Conservation (phyloP, 108 stramenopile genomes). For the Pseudonitzschia pungens region DNA sequence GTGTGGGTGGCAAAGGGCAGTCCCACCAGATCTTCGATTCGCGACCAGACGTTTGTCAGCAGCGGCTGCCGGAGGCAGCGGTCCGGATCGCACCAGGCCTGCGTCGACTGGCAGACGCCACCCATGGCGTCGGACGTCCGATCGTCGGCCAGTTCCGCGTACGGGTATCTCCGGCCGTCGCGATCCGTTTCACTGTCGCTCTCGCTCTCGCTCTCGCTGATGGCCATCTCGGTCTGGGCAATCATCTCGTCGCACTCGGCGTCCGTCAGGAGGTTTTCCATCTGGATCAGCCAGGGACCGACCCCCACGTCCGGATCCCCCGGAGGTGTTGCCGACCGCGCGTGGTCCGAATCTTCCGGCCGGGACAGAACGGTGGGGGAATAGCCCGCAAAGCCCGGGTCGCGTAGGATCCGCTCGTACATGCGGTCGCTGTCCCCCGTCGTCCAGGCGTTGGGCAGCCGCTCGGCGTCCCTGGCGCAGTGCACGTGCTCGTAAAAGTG, state of each 20-base stretch:
- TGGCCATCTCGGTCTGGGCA: neutral
- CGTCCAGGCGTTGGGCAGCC: neutral
- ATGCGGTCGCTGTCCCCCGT: neutral
- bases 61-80: neutral
- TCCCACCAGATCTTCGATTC: neutral
- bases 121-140: too few species aligned
- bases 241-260: conserved; percentile 13
- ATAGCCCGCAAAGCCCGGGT: neutral
- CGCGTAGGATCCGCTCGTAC: conserved; percentile 4
- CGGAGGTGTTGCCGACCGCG: too few species aligned
- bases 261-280: neutral
- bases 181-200: too few species aligned
- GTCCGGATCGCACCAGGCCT: conserved; percentile 15
- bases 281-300: conserved; percentile 3
- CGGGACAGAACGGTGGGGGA: conserved; percentile 1
- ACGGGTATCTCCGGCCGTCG: too few species aligned
- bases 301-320: neutral
- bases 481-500: neutral
- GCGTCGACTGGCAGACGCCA: conserved; percentile 2
- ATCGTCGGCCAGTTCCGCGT: neutral
- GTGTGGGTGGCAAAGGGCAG: conserved; percentile 2
- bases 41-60: neutral
- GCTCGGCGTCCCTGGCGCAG: neutral
- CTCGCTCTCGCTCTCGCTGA: neutral
- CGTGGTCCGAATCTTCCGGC: neutral